Evolutionary conservation across 2,329 filamentous ascomycete species (phyloP), one percentile per base, ranked within the genome.

Genomic region (Chaetomium sp.): DNA sequence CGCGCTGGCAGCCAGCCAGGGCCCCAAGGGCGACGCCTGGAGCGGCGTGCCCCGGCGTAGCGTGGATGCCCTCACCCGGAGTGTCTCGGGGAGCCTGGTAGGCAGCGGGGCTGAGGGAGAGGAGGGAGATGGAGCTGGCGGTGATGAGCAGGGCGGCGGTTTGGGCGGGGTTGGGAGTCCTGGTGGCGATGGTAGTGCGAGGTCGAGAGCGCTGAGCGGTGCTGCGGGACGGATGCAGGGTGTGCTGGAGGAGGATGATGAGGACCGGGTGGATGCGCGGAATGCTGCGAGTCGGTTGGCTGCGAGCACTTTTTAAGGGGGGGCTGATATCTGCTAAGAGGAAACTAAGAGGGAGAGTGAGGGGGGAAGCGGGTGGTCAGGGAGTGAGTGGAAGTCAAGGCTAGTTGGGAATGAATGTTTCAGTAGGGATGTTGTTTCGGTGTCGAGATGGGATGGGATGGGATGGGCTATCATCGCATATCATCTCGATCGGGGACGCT

Each of bases 1-100:
- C 33, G 92, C 84, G 70, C 73, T 96, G 62, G 88, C 89, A 12
- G 88, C 89, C 47, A 94, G 88, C 66, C 94, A 99, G 72, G 94
- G 94, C 0, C 92, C 94, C 49, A 95, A 95, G 74, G 94, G 94
- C n/a, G 94, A 99, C 71, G 87, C 94, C 12, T 99, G 94, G 94
- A 96, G 90, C 66, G 94, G 94, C 56, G 91, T 96, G 34, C 89
- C 91, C 38, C 82, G 94, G 59, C 82, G 89, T 54, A 84, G 86
- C 35, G 65, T 61, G 35, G 89, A 95, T 64, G 86, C 85, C n/a
- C 73, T 90, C 54, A 87, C 81, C 66, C 81, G 91, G 64, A 91
- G 86, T 68, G 79, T 91, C 61, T 90, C 87, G 54, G 85, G 87
- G 48, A 88, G 84, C 67, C 27, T 65, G 9, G 59, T 61, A 12